phyloP scores from a whole-genome alignment of 805 yeast genomes.

The Candida bentonensis region DNA sequence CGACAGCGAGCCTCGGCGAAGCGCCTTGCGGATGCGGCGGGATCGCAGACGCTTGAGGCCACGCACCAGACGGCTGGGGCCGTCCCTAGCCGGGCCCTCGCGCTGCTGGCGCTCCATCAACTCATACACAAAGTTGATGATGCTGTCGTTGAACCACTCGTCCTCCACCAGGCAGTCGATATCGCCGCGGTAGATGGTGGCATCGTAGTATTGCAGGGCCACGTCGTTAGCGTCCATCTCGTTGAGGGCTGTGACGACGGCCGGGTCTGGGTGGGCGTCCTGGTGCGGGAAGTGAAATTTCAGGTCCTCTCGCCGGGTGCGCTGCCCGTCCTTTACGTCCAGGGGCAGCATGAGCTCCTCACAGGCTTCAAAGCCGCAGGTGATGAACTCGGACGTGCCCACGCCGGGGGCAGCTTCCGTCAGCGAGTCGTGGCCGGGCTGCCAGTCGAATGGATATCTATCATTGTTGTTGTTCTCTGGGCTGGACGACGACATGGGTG shows the following conservation, averaged over 20 bases:
- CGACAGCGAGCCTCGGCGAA: background rate
- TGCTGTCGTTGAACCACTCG: conserved; percentile 65
- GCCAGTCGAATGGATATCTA: background rate
- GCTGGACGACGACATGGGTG: too few species aligned
- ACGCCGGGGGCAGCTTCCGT: background rate
- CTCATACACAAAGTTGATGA: conserved; percentile 50
- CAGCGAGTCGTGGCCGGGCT: background rate
- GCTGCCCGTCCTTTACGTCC: background rate
- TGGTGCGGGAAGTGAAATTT: background rate
- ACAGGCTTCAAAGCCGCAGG: conserved; percentile 1
- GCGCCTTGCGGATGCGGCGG: background rate
- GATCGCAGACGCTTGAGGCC: background rate
- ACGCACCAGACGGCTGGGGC: background rate
- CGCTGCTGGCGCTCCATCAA: conserved; percentile 26
- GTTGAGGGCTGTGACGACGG: background rate
- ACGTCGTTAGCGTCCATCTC: background rate
- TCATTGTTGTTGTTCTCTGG: background rate
- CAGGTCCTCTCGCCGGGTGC: background rate
- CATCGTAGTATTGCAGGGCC: background rate
- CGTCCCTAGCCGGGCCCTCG: background rate
- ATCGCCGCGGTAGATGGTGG: conserved; percentile 23
- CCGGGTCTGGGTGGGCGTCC: background rate
- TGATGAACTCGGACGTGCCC: background rate
- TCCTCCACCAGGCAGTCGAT: conserved; percentile 41
- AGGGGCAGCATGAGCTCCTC: background rate